These are phyloP conservation scores for Talaromyces ruber DNA, from an alignment of 495 filamentous ascomycete species.

Conservation along the genomic window DNA sequence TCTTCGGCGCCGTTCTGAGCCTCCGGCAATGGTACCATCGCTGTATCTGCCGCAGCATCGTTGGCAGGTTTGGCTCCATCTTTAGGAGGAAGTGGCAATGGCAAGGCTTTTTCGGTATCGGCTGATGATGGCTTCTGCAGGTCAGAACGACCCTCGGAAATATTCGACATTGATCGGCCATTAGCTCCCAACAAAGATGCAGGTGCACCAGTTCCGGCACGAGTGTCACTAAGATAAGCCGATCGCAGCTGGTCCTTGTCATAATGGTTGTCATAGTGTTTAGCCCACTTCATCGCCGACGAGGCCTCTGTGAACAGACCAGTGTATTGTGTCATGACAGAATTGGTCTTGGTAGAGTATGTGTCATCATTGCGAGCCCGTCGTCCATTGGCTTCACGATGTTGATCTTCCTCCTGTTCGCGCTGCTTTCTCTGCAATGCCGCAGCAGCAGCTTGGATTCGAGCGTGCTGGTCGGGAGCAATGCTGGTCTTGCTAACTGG, in stretches of 20 bases:
- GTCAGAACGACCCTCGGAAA: slow-evolving; percentile 10
- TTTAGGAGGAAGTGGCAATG: slow-evolving; percentile 25
- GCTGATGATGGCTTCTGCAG: slow-evolving; percentile 13
- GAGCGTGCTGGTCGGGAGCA: slow-evolving; percentile 83
- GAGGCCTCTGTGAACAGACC: slow-evolving; percentile 79
- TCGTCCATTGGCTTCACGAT: slow-evolving; percentile 22
- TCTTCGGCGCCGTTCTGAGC: slow-evolving; percentile 15
- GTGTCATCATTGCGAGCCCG: slow-evolving; percentile 27
- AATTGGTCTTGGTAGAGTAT: slow-evolving; percentile 71
- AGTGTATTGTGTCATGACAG: slow-evolving; percentile 82
- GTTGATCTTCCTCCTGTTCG: slow-evolving; percentile 40
- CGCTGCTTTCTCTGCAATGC: slow-evolving; percentile 64
- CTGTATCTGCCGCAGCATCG: slow-evolving; percentile 19
- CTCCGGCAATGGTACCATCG: slow-evolving; percentile 19
- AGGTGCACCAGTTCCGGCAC: slow-evolving; percentile 53
- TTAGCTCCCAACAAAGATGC: slow-evolving; percentile 14
- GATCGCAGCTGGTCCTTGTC: slow-evolving; percentile 78
- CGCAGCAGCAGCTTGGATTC: slow-evolving; percentile 81
- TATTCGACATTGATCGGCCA: slow-evolving; percentile 2
- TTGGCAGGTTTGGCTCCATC: slow-evolving; percentile 14
- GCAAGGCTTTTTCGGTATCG: slow-evolving; percentile 16
- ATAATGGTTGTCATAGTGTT: slow-evolving; percentile 60
- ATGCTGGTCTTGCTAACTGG: slow-evolving; percentile 78
- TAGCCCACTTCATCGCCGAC: slow-evolving; percentile 94
- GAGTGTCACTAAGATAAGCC: slow-evolving; percentile 67